Conservation (phyloP, 2,329 filamentous ascomycete genomes). For the Nemania diffusa region DNA sequence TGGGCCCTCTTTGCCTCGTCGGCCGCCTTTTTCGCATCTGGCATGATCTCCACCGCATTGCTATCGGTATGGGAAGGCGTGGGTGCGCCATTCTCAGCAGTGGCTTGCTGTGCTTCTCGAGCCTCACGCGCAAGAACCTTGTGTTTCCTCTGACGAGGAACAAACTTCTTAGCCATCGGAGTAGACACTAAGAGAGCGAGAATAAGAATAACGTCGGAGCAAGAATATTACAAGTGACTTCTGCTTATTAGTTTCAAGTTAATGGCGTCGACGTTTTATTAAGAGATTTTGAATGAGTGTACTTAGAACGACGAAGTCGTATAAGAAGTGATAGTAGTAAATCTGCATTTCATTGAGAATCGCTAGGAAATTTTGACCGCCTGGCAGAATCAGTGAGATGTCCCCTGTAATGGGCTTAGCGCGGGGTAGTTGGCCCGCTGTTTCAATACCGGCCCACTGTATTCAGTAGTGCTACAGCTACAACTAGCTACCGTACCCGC, state of each 20-base stretch:
- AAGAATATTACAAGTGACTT: not conserved
- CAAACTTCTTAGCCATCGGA: conserved; percentile 66
- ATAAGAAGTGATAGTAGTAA: conserved; percentile 12
- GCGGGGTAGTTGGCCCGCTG: conserved; percentile 42
- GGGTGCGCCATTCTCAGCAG: conserved; percentile 53
- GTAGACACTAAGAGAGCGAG: conserved; percentile 31
- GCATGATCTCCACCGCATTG: conserved; percentile 65
- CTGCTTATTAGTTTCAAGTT: not conserved
- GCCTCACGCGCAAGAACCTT: conserved; percentile 73
- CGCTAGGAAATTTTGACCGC: conserved; percentile 48
- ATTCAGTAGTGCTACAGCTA: too few species aligned
- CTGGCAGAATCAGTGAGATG: conserved; percentile 45
- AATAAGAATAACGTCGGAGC: conserved; percentile 16
- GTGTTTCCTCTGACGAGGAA: conserved; percentile 74
- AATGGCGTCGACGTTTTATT: not conserved
- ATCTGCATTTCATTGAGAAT: conserved; percentile 6
- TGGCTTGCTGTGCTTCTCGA: conserved; percentile 63
- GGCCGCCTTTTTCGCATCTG: conserved; percentile 56
- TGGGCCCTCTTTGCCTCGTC: conserved; percentile 65
- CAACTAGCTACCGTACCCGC: too few species aligned
- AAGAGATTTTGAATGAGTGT: not conserved
- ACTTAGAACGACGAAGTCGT: not conserved
- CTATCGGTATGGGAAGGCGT: conserved; percentile 55
- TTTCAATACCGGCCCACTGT: too few species aligned
- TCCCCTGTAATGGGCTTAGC: conserved; percentile 38